Percentiles rank a stretch among this genome's conserved stretches.
phyloP scores from a whole-genome alignment of 495 filamentous ascomycete species.

The Xylaria flabelliformis region DNA sequence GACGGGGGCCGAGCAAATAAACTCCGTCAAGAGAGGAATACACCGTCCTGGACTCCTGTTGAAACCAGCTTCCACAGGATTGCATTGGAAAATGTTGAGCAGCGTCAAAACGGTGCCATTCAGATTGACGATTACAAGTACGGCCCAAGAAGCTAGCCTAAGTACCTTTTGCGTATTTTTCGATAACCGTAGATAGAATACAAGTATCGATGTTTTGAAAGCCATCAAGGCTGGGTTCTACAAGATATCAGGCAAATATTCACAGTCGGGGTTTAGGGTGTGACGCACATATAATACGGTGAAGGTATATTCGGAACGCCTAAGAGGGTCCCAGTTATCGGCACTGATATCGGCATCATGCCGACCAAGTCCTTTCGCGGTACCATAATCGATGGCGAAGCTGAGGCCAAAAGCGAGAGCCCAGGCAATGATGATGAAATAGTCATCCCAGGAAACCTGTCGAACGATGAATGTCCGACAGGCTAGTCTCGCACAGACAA shows the following conservation, averaged over 20 bases:
- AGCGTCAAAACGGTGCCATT: slow-evolving; percentile 81
- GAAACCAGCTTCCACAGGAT: slow-evolving; percentile 70
- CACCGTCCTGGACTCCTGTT: slow-evolving; percentile 59
- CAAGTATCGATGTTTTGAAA: slow-evolving; percentile 88
- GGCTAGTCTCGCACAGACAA: slow-evolving; percentile 74
- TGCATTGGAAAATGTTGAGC: slow-evolving; percentile 88
- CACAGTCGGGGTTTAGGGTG: slow-evolving; percentile 4
- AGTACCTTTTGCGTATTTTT: slow-evolving; percentile 73
- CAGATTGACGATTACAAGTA: slow-evolving; percentile 74
- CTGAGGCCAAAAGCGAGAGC: slow-evolving; percentile 79
- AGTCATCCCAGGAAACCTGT: slow-evolving; percentile 75
- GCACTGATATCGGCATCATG: slow-evolving; percentile 68
- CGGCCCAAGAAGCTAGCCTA: slow-evolving; percentile 71
- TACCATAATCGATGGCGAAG: slow-evolving; percentile 76
- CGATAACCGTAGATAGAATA: slow-evolving; percentile 84
- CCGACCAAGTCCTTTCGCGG: slow-evolving; percentile 73
- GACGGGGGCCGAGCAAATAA: slow-evolving; percentile 81
- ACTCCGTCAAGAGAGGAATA: slow-evolving; percentile 78
- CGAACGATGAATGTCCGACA: slow-evolving; percentile 77
- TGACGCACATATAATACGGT: slow-evolving; percentile 79
- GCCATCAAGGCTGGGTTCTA: slow-evolving; percentile 90
- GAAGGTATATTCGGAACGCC: slow-evolving; percentile 78
- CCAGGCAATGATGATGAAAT: slow-evolving; percentile 85
- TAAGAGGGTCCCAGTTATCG: slow-evolving; percentile 55
- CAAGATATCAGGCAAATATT: slow-evolving; percentile 15